Evolutionary conservation across 192 early-diverging fungal species (phyloP), one percentile per base, ranked within the genome.

Genomic region (Polychytrium aggregatum): DNA sequence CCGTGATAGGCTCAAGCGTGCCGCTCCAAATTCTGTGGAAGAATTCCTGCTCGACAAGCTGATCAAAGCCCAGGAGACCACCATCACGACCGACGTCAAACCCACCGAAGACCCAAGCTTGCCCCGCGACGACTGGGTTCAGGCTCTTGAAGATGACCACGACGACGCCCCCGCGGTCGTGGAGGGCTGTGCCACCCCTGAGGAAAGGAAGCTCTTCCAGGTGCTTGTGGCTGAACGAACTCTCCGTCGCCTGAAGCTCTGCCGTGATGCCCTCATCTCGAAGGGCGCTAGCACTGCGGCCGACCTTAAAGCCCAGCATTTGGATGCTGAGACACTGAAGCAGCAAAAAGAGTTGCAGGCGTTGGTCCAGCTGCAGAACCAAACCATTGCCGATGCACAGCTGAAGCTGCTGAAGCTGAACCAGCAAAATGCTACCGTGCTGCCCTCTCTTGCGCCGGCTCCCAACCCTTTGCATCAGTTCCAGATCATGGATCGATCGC

Each of bases 221-320:
- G 22, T 11, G 42, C 17, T 22, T 43, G 22, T 14, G 8, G 10
- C 7, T 13, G 8, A 10, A 22, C 13, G 25, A 26, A 7, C 5
- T 8, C 45, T 31, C 9, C 18, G 18, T 6, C 9, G 31, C 10
- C n/a, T n/a, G 7, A 20, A 31, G n/a, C 14, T 11, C 5, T 11
- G 9, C 20, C 5, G 11, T 20, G 27, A 26, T 24, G 5, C 26
- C n/a, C 28, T 33, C 7, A 46, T 24, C 7, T 13, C 11, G 26
- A 28, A 28, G 8, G 18, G 18, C 8, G 45, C 25, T 11, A 46
- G 26, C 11, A 46, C 25, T 8, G 13, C n/a, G 14, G 20, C 44
- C 16, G 46, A 47, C 14, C 29, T 47, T 25, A 51, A 51, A 51
- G 17, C 49, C 14, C 49, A 16, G 11, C 26, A n/a, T 26, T 31